These are phyloP conservation scores for Pleurotus cornucopiae DNA, from an alignment of 768 basidiomycete species.

Conservation along the genomic window DNA sequence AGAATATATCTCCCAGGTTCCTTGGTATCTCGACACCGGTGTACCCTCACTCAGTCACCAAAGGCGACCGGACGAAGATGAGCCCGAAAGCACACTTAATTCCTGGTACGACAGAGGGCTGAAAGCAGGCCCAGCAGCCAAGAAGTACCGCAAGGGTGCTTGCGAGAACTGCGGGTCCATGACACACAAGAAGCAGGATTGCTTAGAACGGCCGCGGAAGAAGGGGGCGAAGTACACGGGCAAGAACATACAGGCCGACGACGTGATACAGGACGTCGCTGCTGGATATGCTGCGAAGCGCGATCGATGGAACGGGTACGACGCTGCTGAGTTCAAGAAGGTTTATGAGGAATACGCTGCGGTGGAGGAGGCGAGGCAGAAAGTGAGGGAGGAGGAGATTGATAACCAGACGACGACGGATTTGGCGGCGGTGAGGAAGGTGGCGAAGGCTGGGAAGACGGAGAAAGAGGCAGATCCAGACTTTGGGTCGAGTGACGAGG, in stretches of 20 bases:
- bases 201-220: slow-evolving; percentile 93
- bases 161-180: slow-evolving; percentile 99
- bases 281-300: slow-evolving; percentile 89
- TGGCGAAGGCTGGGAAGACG: slow-evolving; percentile 84
- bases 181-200: slow-evolving; percentile 88
- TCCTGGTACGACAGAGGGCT: slow-evolving; percentile 89
- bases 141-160: slow-evolving; percentile 96
- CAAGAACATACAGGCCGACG: slow-evolving; percentile 87
- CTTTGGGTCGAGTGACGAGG: slow-evolving; percentile 95
- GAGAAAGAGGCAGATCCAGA: slow-evolving; percentile 80
- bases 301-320: slow-evolving; percentile 98
- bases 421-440: slow-evolving; percentile 84
- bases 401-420: slow-evolving; percentile 96
- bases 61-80: slow-evolving; percentile 63
- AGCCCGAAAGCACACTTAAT: slow-evolving; percentile 63
- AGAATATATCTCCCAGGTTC: slow-evolving; percentile 99
- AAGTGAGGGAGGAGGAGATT: slow-evolving; percentile 92
- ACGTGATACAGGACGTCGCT: slow-evolving; percentile 77
- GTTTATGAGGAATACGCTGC: slow-evolving; percentile 95
- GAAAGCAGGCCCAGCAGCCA: slow-evolving; percentile 85
- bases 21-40: slow-evolving; percentile 97
- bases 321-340: slow-evolving; percentile 77
- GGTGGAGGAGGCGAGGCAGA: slow-evolving; percentile 85
- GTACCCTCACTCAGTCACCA: slow-evolving; percentile 94
- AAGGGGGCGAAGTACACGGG: slow-evolving; percentile 93